Conservation (phyloP, 2,329 filamentous ascomycete genomes). For the Tolypocladium paradoxum region DNA sequence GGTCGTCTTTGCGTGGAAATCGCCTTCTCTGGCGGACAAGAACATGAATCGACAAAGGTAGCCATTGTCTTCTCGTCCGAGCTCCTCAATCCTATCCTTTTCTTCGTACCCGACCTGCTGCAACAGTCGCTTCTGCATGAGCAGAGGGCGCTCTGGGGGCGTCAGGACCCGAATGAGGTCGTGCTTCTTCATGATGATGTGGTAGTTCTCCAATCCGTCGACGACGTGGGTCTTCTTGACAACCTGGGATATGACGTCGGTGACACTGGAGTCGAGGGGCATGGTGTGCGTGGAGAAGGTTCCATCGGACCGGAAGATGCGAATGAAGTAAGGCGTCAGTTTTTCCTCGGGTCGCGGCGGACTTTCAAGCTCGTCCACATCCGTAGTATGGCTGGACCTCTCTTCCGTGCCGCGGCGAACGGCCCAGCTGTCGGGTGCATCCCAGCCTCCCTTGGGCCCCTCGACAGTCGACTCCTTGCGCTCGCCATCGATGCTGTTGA, state of each 20-base stretch:
- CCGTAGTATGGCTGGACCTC: slow-evolving; percentile 41
- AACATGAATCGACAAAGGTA: slow-evolving; percentile 96
- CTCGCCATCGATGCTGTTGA: slow-evolving; percentile 34
- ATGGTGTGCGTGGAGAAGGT: slow-evolving; percentile 91
- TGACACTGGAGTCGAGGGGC: slow-evolving; percentile 70
- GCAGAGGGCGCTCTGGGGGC: slow-evolving; percentile 67
- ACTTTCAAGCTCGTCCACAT: slow-evolving; percentile 58
- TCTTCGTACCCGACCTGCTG: slow-evolving; percentile 88
- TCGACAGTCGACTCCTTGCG: slow-evolving; percentile 22
- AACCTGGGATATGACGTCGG: slow-evolving; percentile 79
- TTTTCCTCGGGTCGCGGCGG: slow-evolving; percentile 65
- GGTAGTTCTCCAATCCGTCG: slow-evolving; percentile 85
- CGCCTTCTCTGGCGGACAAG: slow-evolving; percentile 76
- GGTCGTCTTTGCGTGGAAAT: slow-evolving; percentile 56
- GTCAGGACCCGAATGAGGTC: slow-evolving; percentile 75
- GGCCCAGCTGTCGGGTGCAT: slow-evolving; percentile 93
- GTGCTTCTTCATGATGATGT: slow-evolving; percentile 91
- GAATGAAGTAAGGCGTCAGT: slow-evolving; percentile 73
- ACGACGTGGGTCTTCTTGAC: slow-evolving; percentile 90
- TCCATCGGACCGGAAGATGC: slow-evolving; percentile 86
- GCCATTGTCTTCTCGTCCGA: slow-evolving; percentile 93
- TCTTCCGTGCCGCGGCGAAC: slow-evolving; percentile 67
- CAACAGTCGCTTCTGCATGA: slow-evolving; percentile 84
- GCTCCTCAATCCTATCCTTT: slow-evolving; percentile 78
- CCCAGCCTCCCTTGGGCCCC: slow-evolving; percentile 57